Base-by-base conservation (phyloP, 2,329 filamentous ascomycete species). In the Talaromyces rugulosus region DNA sequence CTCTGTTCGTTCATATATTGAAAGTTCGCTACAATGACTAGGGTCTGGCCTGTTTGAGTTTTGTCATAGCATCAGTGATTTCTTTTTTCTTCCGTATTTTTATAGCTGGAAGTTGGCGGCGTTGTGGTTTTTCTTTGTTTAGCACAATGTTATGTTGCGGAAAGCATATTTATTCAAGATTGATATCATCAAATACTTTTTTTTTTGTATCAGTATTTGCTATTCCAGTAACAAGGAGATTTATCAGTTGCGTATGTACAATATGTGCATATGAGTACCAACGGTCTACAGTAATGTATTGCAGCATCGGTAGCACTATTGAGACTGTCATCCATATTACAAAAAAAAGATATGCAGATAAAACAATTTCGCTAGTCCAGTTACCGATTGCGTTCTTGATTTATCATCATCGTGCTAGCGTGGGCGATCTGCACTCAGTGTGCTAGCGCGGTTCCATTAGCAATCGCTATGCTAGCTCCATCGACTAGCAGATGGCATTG, bases 381-480 rank as follows among this genome's bases (percentile, higher is more conserved):
- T 7, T 40, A 40, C 14, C 5, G 36, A n/a, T 7, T n/a, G n/a
- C 5, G n/a, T n/a, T 51, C 12, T 9, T 50, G 44, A 50, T 50
- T 27, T 18, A 50, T 50, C 44, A 50, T 50, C 44, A 2, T 2
- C 42, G 23, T 50, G 44, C 44, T 14, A 47, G 42, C 42, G 42
- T 47, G 16, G 42, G 6, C 42, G 30, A 28, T 58, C 56, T 61
- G 16, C 52, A 57, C 60, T 16, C 57, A 9, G 16, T 53, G 62
- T 27, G 47, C 14, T 56, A 34, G 34, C 9, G 51, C 52, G 27
- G n/a, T 50, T 59, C 60, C 34, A 30, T 60, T 52, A 36, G 11
- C 44, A 59, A 42, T 62, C 53, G 40, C 18, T 12, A 7, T 47
- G 42, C 42, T 47, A 47, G 42, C 2, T 47, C 42, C 33, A 47